Base-by-base conservation (phyloP, 192 early-diverging fungal genomes). In the Phlyctochytrium arcticum region DNA sequence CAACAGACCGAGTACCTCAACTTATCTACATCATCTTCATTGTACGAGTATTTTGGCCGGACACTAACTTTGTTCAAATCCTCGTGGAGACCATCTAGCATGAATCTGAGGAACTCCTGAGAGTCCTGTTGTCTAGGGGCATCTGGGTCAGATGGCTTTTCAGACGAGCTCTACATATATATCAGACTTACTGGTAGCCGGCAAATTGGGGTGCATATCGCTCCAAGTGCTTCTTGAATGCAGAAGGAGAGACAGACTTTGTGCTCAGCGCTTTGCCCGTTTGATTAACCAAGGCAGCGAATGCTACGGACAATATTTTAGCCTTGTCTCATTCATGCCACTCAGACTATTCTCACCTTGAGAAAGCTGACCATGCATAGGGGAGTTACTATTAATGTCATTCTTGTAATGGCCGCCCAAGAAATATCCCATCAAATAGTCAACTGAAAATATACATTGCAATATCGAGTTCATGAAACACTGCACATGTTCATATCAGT, bases 191-290 rank as follows among this genome's bases (percentile, higher is more conserved):
- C 60, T 92, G 88, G 48, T 86, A 85, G 12, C 89, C 90, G 26
- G 75, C 76, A 63, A 94, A 96, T 62, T 94, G 90, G 5, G 87
- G 80, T 23, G 90, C 87, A 73, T 87, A 87, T 27, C 76, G 72
- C 30, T 83, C 82, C 4, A 98, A 79, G 0, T 87, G 85, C 39
- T 80, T 63, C 36, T 93, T 85, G 70, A 98, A 90, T 12, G 73
- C 70, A 0, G 78, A 78, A 2, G 95, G 93, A 12, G 87, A 89
- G 5, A 93, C 57, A n/a, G 84, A 84, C n/a, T 48, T 57, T 17
- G 34, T 36, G 33, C 12, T 51, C 5, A 26, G 26, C 2, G 8
- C 0, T 23, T 48, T n/a, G 62, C 63, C 65, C n/a, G 37, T 26
- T 21, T 57, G 54, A 27, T 70, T 46, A 8, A 78, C 26, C 9